Evolutionary conservation across 306 rosid species (phyloP), one percentile per base, ranked within the genome.

Genomic region (Hippophae gyantsensis): DNA sequence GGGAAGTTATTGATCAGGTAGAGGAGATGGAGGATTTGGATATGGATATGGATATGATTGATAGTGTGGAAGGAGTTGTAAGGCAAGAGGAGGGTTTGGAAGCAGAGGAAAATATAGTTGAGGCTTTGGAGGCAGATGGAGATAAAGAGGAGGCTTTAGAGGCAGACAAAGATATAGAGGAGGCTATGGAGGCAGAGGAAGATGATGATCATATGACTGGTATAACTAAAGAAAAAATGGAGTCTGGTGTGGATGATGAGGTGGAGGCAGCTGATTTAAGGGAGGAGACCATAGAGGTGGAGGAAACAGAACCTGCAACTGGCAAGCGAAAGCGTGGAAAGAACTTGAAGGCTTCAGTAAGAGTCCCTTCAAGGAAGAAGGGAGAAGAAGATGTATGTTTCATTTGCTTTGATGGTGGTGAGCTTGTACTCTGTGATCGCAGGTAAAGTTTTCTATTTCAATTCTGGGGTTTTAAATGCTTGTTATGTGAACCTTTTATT

Each of bases 341-440:
- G 81, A 80, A 65, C 79, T 44, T 73, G 6, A 89, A 76, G 70
- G 67, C 80, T 9, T 54, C 72, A 2, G 75, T 71, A 25, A 84
- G 76, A 72, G 85, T 53, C 66, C 62, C 81, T 6, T 69, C 76
- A 5, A 81, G 53, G 81, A 93, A 89, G 76, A 93, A 77, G 78
- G 48, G 63, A 72, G 99, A 93, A 70, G 99, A 93, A 75, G 99
- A 93, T 32, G 99, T 93, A 62, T 93, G 99, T 68, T 93, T 93
- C 82, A 89, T 93, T 82, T 93, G 99, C 82, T 93, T 93, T 42
- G 99, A 93, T 46, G 99, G 99, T 57, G 99, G 99, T 52, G 90
- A 86, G 48, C 97, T 93, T 23, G 99, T 93, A 65, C 99, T 93
- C 43, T 93, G 99, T 45, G 97, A 89, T 61, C 85, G 95, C 66